phyloP scores from a whole-genome alignment of 2,329 filamentous ascomycete species.

The Pyrenophora tritici-repentis region DNA sequence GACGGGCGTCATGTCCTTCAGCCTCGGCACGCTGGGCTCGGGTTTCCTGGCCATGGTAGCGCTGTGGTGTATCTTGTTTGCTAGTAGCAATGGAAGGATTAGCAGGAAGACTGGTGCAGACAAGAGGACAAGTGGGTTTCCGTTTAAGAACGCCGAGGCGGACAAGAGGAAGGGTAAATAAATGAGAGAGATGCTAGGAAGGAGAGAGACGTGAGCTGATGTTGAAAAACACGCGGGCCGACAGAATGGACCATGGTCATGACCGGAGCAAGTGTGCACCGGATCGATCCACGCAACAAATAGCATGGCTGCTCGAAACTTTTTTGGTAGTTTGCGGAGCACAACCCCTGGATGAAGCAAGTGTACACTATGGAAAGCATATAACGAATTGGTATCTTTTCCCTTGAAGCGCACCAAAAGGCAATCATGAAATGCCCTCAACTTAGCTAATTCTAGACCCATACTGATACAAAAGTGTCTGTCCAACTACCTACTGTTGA shows the following conservation, averaged over 20 bases:
- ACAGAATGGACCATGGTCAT: background rate
- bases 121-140: slow-evolving; percentile 68
- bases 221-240: background rate
- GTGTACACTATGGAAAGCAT: slow-evolving; percentile 3
- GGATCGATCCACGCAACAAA: no score
- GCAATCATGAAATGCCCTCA: background rate
- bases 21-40: slow-evolving; percentile 64
- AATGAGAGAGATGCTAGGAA: background rate
- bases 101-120: slow-evolving; percentile 68
- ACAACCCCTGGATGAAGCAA: background rate
- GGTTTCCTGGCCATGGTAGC: slow-evolving; percentile 64
- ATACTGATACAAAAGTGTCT: no score
- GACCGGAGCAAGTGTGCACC: no score
- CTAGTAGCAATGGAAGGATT: slow-evolving; percentile 60
- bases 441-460: background rate
- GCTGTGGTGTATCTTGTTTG: slow-evolving; percentile 67
- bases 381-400: slow-evolving; percentile 24
- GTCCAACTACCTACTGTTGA: no score
- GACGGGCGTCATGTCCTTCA: slow-evolving; percentile 61
- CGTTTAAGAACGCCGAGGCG: slow-evolving; percentile 65
- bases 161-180: slow-evolving; percentile 54
- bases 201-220: no score
- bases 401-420: no score
- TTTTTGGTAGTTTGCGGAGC: background rate
- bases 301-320: no score